A percentile compares a stretch with the other conserved stretches of the same genome.
Evolutionary conservation across 306 rosid genomes (phyloP).

Genomic region (Albizia julibrissin): DNA sequence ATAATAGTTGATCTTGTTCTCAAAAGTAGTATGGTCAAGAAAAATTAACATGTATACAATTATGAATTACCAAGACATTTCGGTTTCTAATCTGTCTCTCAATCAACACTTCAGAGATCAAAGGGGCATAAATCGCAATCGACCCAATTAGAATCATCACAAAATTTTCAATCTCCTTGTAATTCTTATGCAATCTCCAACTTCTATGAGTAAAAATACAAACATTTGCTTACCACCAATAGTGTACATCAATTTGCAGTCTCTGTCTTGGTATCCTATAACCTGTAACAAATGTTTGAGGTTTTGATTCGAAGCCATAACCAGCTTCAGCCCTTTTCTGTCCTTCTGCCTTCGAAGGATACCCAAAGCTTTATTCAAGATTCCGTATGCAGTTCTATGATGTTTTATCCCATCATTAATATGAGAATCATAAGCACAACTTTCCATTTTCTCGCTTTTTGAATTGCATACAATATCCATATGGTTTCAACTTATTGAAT

Average conservation of each 20-base stretch:
- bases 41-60: conserved; percentile 44
- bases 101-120: conserved; percentile 45
- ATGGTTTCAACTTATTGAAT: conserved; percentile 61
- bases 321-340: conserved; percentile 48
- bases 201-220: conserved; percentile 41
- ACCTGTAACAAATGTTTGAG: conserved; percentile 42
- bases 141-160: conserved; percentile 46
- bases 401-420: conserved; percentile 42
- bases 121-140: conserved; percentile 21
- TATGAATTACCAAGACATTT: conserved; percentile 54
- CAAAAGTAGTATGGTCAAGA: conserved; percentile 47
- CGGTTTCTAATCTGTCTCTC: conserved; percentile 42
- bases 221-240: conserved; percentile 48
- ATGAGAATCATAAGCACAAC: conserved; percentile 58
- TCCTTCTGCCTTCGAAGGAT: conserved; percentile 50
- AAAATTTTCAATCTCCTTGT: conserved; percentile 48
- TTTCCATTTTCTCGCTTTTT: conserved; percentile 73
- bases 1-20: not conserved
- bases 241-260: conserved; percentile 22
- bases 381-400: conserved; percentile 65
- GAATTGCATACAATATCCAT: conserved; percentile 77
- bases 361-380: conserved; percentile 66
- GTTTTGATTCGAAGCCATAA: conserved; percentile 38
- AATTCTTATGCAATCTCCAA: conserved; percentile 44
- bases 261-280: conserved; percentile 45